A percentile compares a stretch with the other conserved stretches of the same genome.
phyloP scores from a whole-genome alignment of 139 green algal genomes.

The Nannochloris sp. region DNA sequence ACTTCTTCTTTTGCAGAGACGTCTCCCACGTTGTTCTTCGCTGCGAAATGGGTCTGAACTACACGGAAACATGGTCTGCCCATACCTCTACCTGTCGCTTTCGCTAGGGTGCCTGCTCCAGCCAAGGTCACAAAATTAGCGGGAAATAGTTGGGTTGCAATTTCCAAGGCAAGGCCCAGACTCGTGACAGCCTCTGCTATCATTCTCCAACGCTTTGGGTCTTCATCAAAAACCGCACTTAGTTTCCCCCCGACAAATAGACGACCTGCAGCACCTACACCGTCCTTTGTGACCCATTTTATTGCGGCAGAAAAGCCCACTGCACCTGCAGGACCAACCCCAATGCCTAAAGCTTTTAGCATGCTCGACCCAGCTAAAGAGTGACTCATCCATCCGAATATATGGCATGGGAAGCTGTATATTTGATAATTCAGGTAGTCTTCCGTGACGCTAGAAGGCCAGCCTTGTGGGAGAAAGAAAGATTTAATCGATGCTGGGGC shows the following conservation, averaged over 20 bases:
- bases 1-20: conserved; percentile 85
- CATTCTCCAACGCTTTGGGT: conserved; percentile 66
- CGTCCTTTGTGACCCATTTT: conserved; percentile 72
- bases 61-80: conserved; percentile 74
- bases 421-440: conserved; percentile 82
- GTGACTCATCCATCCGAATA: conserved; percentile 31
- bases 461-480: conserved; percentile 69
- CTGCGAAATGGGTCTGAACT: conserved; percentile 76
- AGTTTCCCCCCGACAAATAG: conserved; percentile 54
- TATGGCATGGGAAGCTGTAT: conserved; percentile 57
- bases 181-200: conserved; percentile 45
- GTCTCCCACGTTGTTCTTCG: conserved; percentile 73
- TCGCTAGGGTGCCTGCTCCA: conserved; percentile 56
- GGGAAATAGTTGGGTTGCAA: conserved; percentile 59
- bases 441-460: conserved; percentile 48
- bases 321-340: conserved; percentile 19
- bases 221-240: conserved; percentile 62
- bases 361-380: conserved; percentile 62
- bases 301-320: conserved; percentile 56
- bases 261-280: conserved; percentile 59
- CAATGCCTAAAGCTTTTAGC: conserved; percentile 64
- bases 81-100: conserved; percentile 69
- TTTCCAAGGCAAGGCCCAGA: conserved; percentile 67
- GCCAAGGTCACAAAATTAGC: conserved; percentile 71
- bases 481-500: neutral